These are phyloP conservation scores for Brassica cretica DNA, from an alignment of 345 rosid genomes.

Conservation along the genomic window DNA sequence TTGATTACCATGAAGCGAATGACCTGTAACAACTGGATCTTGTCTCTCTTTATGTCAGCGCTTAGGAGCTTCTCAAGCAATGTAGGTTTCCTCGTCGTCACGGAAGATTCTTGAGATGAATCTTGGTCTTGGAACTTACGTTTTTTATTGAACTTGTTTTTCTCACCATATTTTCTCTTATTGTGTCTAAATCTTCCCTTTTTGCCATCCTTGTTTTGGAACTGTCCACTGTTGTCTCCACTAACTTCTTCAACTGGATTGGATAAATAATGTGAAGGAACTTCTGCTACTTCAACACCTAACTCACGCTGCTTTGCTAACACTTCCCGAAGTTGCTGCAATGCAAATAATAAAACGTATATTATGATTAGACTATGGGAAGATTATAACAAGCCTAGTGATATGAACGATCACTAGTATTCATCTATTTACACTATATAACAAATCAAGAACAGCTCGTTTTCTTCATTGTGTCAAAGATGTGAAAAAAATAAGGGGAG, in stretches of 20 bases:
- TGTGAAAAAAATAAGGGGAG: neutral
- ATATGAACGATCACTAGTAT: neutral
- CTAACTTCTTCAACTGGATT: slow-evolving; percentile 46
- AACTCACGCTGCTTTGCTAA: slow-evolving; percentile 88
- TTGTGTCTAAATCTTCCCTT: slow-evolving; percentile 44
- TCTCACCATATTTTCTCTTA: slow-evolving; percentile 50
- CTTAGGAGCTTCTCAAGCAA: slow-evolving; percentile 83
- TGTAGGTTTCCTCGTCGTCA: slow-evolving; percentile 50
- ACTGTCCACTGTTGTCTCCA: slow-evolving; percentile 31
- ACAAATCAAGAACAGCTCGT: neutral
- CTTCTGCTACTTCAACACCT: slow-evolving; percentile 91
- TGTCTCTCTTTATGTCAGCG: slow-evolving; percentile 68
- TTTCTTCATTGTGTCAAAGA: slow-evolving; percentile 13
- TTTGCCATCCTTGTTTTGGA: slow-evolving; percentile 46
- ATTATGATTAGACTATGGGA: neutral
- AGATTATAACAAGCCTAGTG: neutral
- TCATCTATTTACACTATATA: slow-evolving; percentile 6
- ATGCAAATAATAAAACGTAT: slow-evolving; percentile 8
- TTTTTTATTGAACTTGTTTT: slow-evolving; percentile 38
- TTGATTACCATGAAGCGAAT: slow-evolving; percentile 72
- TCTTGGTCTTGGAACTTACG: slow-evolving; percentile 26
- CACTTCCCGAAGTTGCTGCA: slow-evolving; percentile 87
- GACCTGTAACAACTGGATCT: slow-evolving; percentile 62
- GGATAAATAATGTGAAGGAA: slow-evolving; percentile 67
- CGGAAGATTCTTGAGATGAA: slow-evolving; percentile 39